These are phyloP conservation scores for Ogataea pini DNA, from an alignment of 805 yeast species.

Conservation along the genomic window DNA sequence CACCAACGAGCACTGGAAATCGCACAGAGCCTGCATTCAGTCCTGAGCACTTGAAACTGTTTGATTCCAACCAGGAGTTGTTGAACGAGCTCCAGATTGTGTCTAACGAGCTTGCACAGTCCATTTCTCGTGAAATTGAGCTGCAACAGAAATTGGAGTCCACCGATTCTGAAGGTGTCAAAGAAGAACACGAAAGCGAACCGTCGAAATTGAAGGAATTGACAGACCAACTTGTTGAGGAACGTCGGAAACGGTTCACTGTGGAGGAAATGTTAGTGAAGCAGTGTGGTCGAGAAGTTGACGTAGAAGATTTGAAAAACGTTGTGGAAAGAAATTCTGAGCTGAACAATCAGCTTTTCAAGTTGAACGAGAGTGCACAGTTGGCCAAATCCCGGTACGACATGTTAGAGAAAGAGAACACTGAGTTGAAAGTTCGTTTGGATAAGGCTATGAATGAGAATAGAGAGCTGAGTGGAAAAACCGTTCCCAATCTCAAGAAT, in stretches of 20 bases:
- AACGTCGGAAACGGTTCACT: conserved; percentile 62
- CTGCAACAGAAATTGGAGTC: conserved; percentile 47
- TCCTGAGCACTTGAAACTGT: conserved; percentile 61
- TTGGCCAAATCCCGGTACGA: conserved; percentile 49
- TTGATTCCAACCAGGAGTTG: conserved; percentile 58
- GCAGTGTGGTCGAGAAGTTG: conserved; percentile 42
- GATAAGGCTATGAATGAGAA: conserved; percentile 43
- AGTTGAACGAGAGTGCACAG: conserved; percentile 49
- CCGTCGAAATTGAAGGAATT: conserved; percentile 50
- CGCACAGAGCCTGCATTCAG: conserved; percentile 36
- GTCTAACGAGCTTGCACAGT: conserved; percentile 70
- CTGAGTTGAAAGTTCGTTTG: conserved; percentile 40
- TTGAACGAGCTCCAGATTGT: conserved; percentile 66
- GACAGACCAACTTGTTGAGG: conserved; percentile 59
- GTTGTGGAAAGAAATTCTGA: conserved; percentile 57
- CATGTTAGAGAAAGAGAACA: conserved; percentile 38
- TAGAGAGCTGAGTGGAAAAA: conserved; percentile 41
- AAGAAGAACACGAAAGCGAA: conserved; percentile 37
- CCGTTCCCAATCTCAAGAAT: conserved; percentile 49
- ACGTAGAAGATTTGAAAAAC: conserved; percentile 51
- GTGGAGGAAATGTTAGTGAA: conserved; percentile 70
- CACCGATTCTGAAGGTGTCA: conserved; percentile 20
- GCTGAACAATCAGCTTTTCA: conserved; percentile 46
- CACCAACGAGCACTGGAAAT: neutral
- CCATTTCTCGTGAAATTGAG: conserved; percentile 67